phyloP scores from a whole-genome alignment of 768 basidiomycete species.

The Suillus sp. region DNA sequence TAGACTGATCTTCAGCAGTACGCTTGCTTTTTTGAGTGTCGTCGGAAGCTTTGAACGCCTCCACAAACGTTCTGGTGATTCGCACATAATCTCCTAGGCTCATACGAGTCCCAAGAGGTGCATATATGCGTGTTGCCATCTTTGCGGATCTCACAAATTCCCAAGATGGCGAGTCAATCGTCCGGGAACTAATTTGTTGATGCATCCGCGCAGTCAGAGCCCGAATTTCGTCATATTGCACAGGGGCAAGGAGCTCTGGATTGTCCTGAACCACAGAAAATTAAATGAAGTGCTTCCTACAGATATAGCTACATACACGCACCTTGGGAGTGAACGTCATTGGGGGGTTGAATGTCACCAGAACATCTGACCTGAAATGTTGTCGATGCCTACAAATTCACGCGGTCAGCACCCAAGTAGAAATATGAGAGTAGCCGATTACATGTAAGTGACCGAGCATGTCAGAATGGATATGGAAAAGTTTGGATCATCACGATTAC shows the following conservation, averaged over 20 bases:
- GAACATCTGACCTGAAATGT: slow-evolving; percentile 85
- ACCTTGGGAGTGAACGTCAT: slow-evolving; percentile 68
- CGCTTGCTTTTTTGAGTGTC: slow-evolving; percentile 26
- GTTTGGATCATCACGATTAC: slow-evolving; percentile 64
- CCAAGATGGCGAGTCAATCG: slow-evolving; percentile 87
- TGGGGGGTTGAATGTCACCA: slow-evolving; percentile 80
- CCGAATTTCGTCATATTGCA: slow-evolving; percentile 63
- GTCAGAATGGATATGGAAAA: slow-evolving; percentile 76
- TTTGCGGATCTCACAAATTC: slow-evolving; percentile 73
- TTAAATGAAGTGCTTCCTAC: slow-evolving; percentile 7
- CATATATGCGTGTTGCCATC: slow-evolving; percentile 79
- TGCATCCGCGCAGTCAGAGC: slow-evolving; percentile 63
- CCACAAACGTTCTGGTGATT: slow-evolving; percentile 71
- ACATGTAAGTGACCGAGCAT: slow-evolving; percentile 86
- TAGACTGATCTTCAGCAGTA: slow-evolving; percentile 27
- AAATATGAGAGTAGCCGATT: slow-evolving; percentile 17
- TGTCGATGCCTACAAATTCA: slow-evolving; percentile 65
- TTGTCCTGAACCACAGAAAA: slow-evolving; percentile 48
- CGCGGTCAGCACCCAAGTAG: neutral
- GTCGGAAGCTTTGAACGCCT: slow-evolving; percentile 62
- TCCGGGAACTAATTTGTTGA: slow-evolving; percentile 71
- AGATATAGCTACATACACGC: neutral
- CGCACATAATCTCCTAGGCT: slow-evolving; percentile 83
- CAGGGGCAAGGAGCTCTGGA: slow-evolving; percentile 70
- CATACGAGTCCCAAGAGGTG: slow-evolving; percentile 86